Percentiles rank a stretch among this genome's conserved stretches.
Conservation (phyloP, 179 eudicot genomes). For the Beta lomatogona region DNA sequence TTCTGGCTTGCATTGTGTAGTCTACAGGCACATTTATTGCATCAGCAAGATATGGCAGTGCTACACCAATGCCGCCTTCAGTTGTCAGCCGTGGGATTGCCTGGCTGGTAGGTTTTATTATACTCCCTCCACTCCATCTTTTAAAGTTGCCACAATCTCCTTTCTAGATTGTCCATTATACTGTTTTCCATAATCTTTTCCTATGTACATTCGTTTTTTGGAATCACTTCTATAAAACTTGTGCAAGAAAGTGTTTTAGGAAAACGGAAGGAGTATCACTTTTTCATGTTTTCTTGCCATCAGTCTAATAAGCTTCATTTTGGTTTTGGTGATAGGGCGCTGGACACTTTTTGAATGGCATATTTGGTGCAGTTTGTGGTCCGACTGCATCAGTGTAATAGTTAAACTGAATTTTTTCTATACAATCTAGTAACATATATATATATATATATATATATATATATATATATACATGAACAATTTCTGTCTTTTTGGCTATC, state of each 20-base stretch:
- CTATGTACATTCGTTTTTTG: too few relatives aligned
- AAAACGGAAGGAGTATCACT: not conserved
- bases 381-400: constrained; percentile 49
- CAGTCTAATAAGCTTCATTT: not conserved
- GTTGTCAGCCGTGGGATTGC: constrained; percentile 42
- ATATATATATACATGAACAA: too few relatives aligned
- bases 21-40: constrained; percentile 50
- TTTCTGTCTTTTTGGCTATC: not conserved
- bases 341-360: constrained; percentile 40
- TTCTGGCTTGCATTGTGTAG: constrained; percentile 25
- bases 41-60: constrained; percentile 44
- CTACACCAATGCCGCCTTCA: constrained; percentile 53
- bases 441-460: too few relatives aligned
- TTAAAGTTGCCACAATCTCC: too few relatives aligned
- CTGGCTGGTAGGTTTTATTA: constrained; percentile 43
- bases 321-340: constrained; percentile 33
- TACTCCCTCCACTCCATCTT: too few relatives aligned
- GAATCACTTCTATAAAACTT: too few relatives aligned
- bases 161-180: too few relatives aligned
- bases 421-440: too few relatives aligned
- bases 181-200: too few relatives aligned
- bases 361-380: constrained; percentile 43
- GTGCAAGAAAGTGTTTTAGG: too few relatives aligned
- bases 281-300: not conserved
- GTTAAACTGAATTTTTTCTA: not conserved